Percentiles rank a stretch among this genome's conserved stretches.
phyloP scores from a whole-genome alignment of 306 rosid genomes.

The Quercus mongolica region DNA sequence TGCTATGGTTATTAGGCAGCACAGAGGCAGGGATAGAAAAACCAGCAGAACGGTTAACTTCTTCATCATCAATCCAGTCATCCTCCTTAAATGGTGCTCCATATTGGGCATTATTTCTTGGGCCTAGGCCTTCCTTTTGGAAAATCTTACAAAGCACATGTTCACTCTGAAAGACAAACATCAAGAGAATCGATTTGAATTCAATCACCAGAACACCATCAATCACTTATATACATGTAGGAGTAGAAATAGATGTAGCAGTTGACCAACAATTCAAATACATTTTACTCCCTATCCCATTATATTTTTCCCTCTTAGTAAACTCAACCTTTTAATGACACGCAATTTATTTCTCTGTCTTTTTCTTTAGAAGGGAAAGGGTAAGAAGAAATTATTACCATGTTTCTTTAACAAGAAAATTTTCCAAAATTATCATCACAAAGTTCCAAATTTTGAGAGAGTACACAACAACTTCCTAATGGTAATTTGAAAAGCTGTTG shows the following conservation, averaged over 20 bases:
- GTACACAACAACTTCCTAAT: not conserved
- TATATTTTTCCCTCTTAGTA: not conserved
- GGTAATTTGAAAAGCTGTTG: not conserved
- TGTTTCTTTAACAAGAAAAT: not conserved
- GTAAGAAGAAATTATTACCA: not conserved
- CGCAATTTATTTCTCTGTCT: not conserved
- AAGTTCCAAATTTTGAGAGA: not conserved
- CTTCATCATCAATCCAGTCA: slow-evolving; percentile 59
- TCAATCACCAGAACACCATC: slow-evolving; percentile 8
- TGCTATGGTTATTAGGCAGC: slow-evolving; percentile 7
- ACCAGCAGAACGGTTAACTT: slow-evolving; percentile 23
- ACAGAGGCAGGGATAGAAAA: slow-evolving; percentile 5
- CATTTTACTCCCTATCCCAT: not conserved
- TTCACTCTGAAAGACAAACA: slow-evolving; percentile 45
- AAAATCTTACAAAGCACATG: slow-evolving; percentile 61
- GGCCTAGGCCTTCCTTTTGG: slow-evolving; percentile 71
- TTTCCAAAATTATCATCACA: not conserved
- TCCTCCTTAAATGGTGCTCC: slow-evolving; percentile 62
- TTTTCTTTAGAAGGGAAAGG: not conserved
- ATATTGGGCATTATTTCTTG: slow-evolving; percentile 62
- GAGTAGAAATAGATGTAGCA: not conserved
- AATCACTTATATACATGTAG: not conserved
- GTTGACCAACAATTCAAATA: not conserved
- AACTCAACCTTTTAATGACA: not conserved
- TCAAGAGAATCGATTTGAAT: slow-evolving; percentile 1